Evolutionary conservation across 176 grass and related monocot species (phyloP).

Genomic region (Musa beccarii): DNA sequence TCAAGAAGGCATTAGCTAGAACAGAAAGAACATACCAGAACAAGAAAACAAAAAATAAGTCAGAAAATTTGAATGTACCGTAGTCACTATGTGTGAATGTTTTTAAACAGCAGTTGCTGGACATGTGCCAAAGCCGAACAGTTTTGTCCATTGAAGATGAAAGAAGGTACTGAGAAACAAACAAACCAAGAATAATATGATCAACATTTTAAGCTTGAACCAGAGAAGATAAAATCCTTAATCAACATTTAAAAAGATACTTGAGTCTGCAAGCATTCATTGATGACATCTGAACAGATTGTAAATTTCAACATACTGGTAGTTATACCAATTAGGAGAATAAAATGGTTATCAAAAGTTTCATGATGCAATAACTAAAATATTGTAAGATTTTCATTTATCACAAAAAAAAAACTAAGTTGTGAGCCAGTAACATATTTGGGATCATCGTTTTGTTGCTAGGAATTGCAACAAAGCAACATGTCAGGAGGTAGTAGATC

Average conservation of each 20-base stretch:
- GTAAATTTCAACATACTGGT: no score
- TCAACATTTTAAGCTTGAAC: neutral
- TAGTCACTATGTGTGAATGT: slow-evolving; percentile 88
- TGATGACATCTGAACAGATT: no score
- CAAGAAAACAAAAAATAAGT: neutral
- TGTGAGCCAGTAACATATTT: no score
- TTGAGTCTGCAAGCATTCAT: no score
- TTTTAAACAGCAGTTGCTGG: slow-evolving; percentile 71
- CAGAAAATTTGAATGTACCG: slow-evolving; percentile 44
- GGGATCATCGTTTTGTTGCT: no score
- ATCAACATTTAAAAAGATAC: neutral
- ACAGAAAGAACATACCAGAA: slow-evolving; percentile 2
- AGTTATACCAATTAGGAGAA: no score
- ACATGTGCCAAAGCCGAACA: slow-evolving; percentile 89
- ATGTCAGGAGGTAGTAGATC: no score
- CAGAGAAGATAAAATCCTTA: neutral
- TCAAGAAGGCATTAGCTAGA: slow-evolving; percentile 21
- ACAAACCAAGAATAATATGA: neutral
- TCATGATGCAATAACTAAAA: no score
- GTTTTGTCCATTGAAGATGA: slow-evolving; percentile 99
- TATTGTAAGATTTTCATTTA: no score
- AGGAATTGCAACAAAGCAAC: no score
- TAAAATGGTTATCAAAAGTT: no score
- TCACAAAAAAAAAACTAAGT: no score
- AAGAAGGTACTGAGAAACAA: slow-evolving; percentile 58